phyloP scores from a whole-genome alignment of 2,329 filamentous ascomycete genomes.

The Clarireedia paspali region DNA sequence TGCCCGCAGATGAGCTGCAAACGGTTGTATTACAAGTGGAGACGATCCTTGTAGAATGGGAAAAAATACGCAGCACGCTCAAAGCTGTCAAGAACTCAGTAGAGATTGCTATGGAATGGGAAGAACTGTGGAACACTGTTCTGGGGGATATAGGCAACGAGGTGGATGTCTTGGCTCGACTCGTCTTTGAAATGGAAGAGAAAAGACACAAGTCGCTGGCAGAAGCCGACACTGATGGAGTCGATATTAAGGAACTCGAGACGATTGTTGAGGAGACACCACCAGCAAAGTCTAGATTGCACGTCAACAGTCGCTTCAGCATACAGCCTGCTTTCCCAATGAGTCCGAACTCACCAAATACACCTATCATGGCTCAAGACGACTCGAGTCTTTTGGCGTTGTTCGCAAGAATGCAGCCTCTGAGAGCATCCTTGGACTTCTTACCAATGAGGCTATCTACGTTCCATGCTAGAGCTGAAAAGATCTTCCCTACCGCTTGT shows the following conservation, averaged over 20 bases:
- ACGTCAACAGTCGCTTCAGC: conserved; percentile 59
- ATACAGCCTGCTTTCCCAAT: conserved; percentile 54
- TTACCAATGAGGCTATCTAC: conserved; percentile 87
- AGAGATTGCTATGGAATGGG: conserved; percentile 98
- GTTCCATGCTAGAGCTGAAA: conserved; percentile 71
- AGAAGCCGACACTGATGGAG: conserved; percentile 50
- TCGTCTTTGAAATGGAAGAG: conserved; percentile 98
- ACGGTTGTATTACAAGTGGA: conserved; percentile 85
- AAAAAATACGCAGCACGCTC: conserved; percentile 68
- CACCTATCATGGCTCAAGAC: conserved; percentile 58
- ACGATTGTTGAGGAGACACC: conserved; percentile 89
- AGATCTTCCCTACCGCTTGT: conserved; percentile 81
- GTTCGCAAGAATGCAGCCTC: conserved; percentile 90
- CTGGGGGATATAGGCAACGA: conserved; percentile 89
- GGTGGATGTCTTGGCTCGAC: conserved; percentile 66
- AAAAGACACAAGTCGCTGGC: conserved; percentile 73
- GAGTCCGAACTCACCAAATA: conserved; percentile 53
- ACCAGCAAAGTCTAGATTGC: conserved; percentile 42
- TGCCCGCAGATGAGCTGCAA: conserved; percentile 64
- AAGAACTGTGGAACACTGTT: conserved; percentile 91
- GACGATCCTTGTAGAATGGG: conserved; percentile 75
- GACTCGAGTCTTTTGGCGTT: conserved; percentile 83
- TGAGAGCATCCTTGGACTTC: conserved; percentile 90
- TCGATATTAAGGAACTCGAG: conserved; percentile 82
- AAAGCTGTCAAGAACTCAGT: conserved; percentile 81